Evolutionary conservation across 805 yeast species (phyloP), one percentile per base, ranked within the genome.

Genomic region (Lachancea sp.): DNA sequence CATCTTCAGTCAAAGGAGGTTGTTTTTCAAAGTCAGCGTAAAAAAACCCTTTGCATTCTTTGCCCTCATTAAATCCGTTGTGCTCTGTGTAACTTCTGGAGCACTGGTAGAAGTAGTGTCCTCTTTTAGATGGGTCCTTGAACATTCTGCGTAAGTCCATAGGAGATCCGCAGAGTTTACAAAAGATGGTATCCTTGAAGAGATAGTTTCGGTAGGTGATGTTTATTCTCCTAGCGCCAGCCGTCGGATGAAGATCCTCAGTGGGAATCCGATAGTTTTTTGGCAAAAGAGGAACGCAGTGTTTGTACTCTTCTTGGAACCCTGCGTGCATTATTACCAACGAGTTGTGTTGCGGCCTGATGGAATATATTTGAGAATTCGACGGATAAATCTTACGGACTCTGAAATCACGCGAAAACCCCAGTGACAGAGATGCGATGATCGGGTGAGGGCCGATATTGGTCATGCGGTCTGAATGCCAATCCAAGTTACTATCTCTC

Each of bases 381-480:
- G 56, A 36, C 13, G 58, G 55, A 43, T 75, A 69, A 22, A 56
- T 64, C 45, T 70, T 71, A 44, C 81, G 64, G 4, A 84, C 59
- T 33, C 88, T 60, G 55, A 85, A 86, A 49, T 78, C 81, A 33
- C 95, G 67, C 0, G 84, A 75, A 2, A 81, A 75, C 0, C 95
- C 95, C 8, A 85, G 56, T 2, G 86, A 78, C 2, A 84, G 43
- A 1, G 90, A 79, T 0, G 81, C 87, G 39, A 86, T 78, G 32
- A 71, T 70, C 4, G 85, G 79, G 46, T 80, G 75, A 0, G 93
- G 90, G 0, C 95, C 95, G 18, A 84, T 71, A 41, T 79, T 71
- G 0, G 87, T 80, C 49, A 85, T 59, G 46, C 85, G 74, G 60
- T 85, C 95, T 2, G 89, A 79, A 59, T 85, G 95, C 78, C 81